Evolutionary conservation across 768 basidiomycete genomes (phyloP), one percentile per base, ranked within the genome.

Genomic region (Boletus rubropictus): DNA sequence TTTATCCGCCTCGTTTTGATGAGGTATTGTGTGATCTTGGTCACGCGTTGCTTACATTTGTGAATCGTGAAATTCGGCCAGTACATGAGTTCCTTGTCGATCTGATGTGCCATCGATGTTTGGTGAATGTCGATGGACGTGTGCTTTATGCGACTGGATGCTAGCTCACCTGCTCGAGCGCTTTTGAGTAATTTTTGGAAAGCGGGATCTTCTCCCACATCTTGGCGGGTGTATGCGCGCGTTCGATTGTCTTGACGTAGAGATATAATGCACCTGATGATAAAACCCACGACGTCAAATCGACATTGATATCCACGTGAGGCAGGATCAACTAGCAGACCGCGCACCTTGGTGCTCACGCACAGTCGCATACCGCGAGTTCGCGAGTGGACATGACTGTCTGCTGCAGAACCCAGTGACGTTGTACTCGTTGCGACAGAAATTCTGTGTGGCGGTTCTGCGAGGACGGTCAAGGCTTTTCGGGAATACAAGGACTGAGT

Each of bases 361-460:
- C 4, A 99, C 93, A n/a, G 96, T 98, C 7, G 96, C 95, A 67
- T 98, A 98, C 52, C 91, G 75, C 18, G 94, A 94, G 63, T 98
- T 98, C 5, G 96, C 96, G n/a, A 99, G 72, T 0, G 96, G 96
- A 71, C 96, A 98, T 39, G 93, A 93, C 60, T 94, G 91, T 46
- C 94, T 75, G 62, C 81, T 90, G 69, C 96, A 99, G 56, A 98
- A 76, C 18, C 96, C 96, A 10, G 94, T 94, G 22, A 97, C 86
- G 67, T 99, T 99, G 75, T 96, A 97, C 71, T 96, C 92, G 68
- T 99, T 99, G 44, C 94, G 76, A 70, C 96, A 98, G 72, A 99
- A 98, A 64, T 96, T 97, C 69, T 98, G 95, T 2, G 92, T 96
- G 2, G 82, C 74, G 1, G 95, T 95, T 68, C 93, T 95, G 64